Percentiles rank a stretch among this genome's conserved stretches.
Conservation (phyloP, 139 green algal genomes). For the Volvox reticuliferus region DNA sequence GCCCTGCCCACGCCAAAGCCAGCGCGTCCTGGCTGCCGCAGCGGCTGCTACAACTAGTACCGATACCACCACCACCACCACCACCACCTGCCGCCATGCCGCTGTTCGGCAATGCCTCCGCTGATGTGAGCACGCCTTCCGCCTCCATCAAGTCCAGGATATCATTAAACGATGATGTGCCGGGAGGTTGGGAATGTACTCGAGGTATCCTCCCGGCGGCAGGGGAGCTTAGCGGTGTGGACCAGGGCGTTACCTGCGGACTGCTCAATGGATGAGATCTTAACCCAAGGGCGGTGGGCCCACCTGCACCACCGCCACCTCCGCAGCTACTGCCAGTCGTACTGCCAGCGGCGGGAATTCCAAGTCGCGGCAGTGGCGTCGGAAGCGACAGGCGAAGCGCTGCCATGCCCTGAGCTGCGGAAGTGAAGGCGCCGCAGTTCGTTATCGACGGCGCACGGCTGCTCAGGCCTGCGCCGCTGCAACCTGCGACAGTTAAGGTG, state of each 20-base stretch:
- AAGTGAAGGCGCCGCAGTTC: background rate
- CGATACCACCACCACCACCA: background rate
- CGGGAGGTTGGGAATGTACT: background rate
- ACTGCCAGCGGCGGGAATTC: background rate
- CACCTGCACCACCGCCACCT: background rate
- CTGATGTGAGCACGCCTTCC: background rate
- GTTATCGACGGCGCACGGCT: slow-evolving; percentile 4
- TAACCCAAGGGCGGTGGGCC: background rate
- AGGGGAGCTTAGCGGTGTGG: slow-evolving; percentile 20
- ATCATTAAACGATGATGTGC: slow-evolving; percentile 2
- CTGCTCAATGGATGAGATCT: slow-evolving; percentile 24
- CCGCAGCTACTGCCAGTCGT: background rate
- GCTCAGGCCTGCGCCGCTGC: background rate
- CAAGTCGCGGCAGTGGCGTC: background rate
- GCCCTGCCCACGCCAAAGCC: background rate
- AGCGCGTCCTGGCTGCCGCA: background rate
- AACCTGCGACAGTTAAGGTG: background rate
- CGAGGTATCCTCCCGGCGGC: background rate
- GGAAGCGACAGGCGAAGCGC: slow-evolving; percentile 13
- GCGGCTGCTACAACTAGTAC: background rate
- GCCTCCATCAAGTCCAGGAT: slow-evolving; percentile 35
- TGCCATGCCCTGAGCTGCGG: background rate
- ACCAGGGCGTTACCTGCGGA: slow-evolving; percentile 27
- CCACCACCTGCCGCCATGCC: background rate
- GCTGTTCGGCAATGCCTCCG: background rate